Base-by-base conservation (phyloP, 768 basidiomycete genomes). In the Hypsizygus marmoreus region DNA sequence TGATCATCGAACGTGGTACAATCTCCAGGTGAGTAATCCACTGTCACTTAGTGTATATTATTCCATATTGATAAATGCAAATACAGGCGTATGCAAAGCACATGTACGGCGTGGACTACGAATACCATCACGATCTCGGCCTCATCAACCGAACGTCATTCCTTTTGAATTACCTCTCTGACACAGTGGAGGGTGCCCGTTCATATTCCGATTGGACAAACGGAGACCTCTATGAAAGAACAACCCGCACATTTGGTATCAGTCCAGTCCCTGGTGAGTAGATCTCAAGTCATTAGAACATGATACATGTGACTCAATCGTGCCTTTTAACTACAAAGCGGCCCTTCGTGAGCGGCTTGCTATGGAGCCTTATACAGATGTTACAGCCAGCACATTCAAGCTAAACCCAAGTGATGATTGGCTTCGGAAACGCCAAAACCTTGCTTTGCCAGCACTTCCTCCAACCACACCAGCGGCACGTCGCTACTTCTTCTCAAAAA, bases 231-330 rank as follows among this genome's bases (percentile, higher is more conserved):
- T 60, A 58, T 45, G 58, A 60, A 25, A 24, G 31, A 10, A 49
- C 51, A 6, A 17, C 20, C 1, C 49, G 54, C 30, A 26, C 28
- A 14, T 55, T 60, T 50, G 56, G 58, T 1, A 55, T 59, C 3
- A 57, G 58, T 26, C 25, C 38, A 2, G 40, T 59, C 36, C 58
- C 56, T 41, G 58, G 56, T 60, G n/a, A n/a, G n/a, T n/a, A n/a
- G n/a, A n/a, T n/a, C n/a, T n/a, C n/a, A n/a, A n/a, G n/a, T n/a
- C n/a, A n/a, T n/a, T n/a, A n/a, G n/a, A n/a, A n/a, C n/a, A n/a
- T n/a, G n/a, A n/a, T n/a, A n/a, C n/a, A n/a, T n/a, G n/a, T n/a
- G n/a, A n/a, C n/a, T n/a, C n/a, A n/a, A n/a, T 16, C 26, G 3
- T 16, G 23, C 35, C 13, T n/a, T n/a, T n/a, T n/a, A n/a, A n/a